Evolutionary conservation across 73 alveolate species (phyloP).

Genomic region (Breviolum minutum): DNA sequence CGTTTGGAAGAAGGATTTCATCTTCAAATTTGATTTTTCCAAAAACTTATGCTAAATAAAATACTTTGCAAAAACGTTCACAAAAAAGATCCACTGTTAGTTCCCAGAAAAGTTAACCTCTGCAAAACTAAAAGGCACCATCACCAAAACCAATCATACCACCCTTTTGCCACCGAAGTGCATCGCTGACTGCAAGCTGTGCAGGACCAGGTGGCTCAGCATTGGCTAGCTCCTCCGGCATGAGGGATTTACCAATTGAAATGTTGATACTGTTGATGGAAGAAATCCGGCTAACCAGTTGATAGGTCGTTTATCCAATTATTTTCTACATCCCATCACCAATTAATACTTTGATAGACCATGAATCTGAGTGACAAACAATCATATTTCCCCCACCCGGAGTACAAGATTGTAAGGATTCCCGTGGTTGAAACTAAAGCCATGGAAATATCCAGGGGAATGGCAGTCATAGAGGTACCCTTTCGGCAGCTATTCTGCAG

Average conservation of each 20-base stretch:
- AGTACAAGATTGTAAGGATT: neutral
- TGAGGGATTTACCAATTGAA: neutral
- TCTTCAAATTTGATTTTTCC: too few relatives aligned
- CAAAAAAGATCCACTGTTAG: too few relatives aligned
- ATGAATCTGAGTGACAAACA: neutral
- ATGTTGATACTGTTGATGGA: too few relatives aligned
- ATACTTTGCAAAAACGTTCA: too few relatives aligned
- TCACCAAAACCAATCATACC: too few relatives aligned
- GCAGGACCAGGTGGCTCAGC: constrained; percentile 78
- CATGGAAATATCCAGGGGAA: neutral
- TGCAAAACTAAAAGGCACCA: neutral
- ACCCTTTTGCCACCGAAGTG: neutral
- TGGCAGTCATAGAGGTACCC: neutral
- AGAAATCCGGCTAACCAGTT: neutral
- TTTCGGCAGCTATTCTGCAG: neutral
- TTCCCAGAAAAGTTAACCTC: neutral
- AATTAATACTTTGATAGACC: neutral
- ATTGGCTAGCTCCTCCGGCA: constrained; percentile 68
- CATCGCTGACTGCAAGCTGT: constrained; percentile 66
- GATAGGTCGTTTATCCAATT: neutral
- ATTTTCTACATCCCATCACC: neutral
- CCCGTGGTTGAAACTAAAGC: neutral
- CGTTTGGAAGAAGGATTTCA: too few relatives aligned
- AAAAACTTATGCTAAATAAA: too few relatives aligned
- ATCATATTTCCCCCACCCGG: too few relatives aligned